Evolutionary conservation across 176 grass and related monocot species (phyloP).

Genomic region (Phragmites australis): DNA sequence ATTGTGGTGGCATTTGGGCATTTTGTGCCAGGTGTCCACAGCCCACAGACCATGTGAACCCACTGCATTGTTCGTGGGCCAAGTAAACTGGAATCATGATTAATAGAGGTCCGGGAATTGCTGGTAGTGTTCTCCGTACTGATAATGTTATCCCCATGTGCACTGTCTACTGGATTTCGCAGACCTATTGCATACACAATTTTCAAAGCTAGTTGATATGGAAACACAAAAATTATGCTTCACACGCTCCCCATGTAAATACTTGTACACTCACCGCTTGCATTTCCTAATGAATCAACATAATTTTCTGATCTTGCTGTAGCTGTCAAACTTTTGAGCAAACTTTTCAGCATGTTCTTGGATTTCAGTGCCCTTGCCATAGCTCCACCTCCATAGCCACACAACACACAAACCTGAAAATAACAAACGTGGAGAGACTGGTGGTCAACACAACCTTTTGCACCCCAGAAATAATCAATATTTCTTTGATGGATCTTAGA

Average conservation of each 20-base stretch:
- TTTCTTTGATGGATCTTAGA: not conserved
- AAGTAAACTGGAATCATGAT: constrained; percentile 41
- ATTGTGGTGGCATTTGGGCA: constrained; percentile 92
- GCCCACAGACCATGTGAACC: constrained; percentile 94
- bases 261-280: constrained; percentile 34
- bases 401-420: constrained; percentile 78
- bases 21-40: constrained; percentile 93
- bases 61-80: constrained; percentile 51
- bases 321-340: constrained; percentile 50
- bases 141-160: not conserved
- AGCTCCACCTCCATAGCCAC: constrained; percentile 90
- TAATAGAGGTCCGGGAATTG: constrained; percentile 32
- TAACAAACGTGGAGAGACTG: not conserved
- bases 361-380: constrained; percentile 86
- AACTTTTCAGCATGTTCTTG: constrained; percentile 67
- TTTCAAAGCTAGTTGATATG: constrained; percentile 37
- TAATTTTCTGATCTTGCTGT: constrained; percentile 30
- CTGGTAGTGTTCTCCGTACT: constrained; percentile 14
- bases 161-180: constrained; percentile 9
- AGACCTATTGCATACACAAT: constrained; percentile 33
- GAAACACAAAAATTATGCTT: constrained; percentile 32
- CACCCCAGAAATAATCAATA: not conserved
- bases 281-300: constrained; percentile 30
- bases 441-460: not conserved
- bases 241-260: constrained; percentile 26